Conservation (phyloP, 306 rosid genomes). For the Vicia faba region DNA sequence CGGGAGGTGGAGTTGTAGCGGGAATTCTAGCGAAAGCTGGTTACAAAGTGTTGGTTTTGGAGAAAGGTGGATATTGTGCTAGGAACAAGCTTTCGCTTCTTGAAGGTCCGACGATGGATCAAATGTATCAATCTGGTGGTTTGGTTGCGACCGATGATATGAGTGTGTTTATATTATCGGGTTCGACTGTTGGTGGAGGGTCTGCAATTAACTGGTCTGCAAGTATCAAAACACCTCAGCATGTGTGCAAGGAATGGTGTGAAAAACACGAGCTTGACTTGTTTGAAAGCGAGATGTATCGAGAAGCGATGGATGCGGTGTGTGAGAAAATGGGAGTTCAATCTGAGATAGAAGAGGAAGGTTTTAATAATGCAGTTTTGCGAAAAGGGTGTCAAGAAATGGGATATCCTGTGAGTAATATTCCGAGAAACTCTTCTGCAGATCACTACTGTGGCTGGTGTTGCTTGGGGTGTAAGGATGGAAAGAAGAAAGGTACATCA, state of each 20-base stretch:
- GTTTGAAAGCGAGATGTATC: constrained; percentile 64
- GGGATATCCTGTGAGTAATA: constrained; percentile 61
- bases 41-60: constrained; percentile 73
- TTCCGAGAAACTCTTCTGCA: constrained; percentile 67
- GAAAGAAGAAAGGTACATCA: constrained; percentile 68
- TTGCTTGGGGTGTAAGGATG: constrained; percentile 76
- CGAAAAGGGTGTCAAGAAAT: constrained; percentile 77
- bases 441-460: constrained; percentile 95
- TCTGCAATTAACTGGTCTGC: constrained; percentile 83
- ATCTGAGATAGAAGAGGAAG: constrained; percentile 61
- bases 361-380: constrained; percentile 70
- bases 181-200: constrained; percentile 89
- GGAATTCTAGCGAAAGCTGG: constrained; percentile 78
- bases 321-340: constrained; percentile 77
- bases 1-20: constrained; percentile 78
- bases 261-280: constrained; percentile 48
- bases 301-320: constrained; percentile 67
- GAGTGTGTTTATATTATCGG: constrained; percentile 58
- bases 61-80: constrained; percentile 72
- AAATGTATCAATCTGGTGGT: constrained; percentile 68
- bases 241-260: constrained; percentile 71
- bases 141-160: constrained; percentile 65
- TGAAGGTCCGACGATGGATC: constrained; percentile 72
- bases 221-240: constrained; percentile 60
- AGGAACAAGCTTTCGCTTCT: constrained; percentile 79